phyloP scores from a whole-genome alignment of 441 rosid species.

The Flueggea neowawraea region DNA sequence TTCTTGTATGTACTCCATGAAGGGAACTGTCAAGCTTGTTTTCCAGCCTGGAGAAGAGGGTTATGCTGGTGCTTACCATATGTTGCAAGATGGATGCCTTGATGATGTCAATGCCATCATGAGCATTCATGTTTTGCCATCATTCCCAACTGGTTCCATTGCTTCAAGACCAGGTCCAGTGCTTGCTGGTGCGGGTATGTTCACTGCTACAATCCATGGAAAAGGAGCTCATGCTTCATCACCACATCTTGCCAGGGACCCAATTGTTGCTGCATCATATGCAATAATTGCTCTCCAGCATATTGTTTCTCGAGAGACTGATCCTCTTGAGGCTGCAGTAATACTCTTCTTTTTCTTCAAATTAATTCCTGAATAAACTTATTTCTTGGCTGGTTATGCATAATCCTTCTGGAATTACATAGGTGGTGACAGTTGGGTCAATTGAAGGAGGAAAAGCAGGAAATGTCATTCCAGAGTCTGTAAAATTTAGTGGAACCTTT shows the following conservation, averaged over 20 bases:
- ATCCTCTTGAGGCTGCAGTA: conserved; percentile 47
- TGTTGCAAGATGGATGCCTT: conserved; percentile 41
- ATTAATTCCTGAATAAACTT: neutral
- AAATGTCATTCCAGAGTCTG: conserved; percentile 52
- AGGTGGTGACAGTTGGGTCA: conserved; percentile 62
- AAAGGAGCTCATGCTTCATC: conserved; percentile 45
- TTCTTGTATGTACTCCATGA: neutral
- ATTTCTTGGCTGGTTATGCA: no score
- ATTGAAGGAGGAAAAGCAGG: conserved; percentile 55
- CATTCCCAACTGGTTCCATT: conserved; percentile 27
- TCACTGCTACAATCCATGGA: conserved; percentile 32
- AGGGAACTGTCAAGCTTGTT: conserved; percentile 53
- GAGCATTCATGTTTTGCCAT: conserved; percentile 34
- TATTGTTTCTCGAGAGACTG: conserved; percentile 40
- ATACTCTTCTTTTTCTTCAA: neutral
- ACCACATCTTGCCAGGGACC: conserved; percentile 34
- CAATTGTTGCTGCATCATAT: conserved; percentile 39
- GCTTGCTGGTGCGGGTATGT: conserved; percentile 38
- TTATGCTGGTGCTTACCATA: conserved; percentile 40
- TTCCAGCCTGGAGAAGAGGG: conserved; percentile 63
- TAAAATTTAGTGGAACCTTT: conserved; percentile 51
- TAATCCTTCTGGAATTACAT: conserved; percentile 4
- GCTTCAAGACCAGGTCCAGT: conserved; percentile 43
- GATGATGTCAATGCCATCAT: conserved; percentile 31
- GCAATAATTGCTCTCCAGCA: conserved; percentile 38